Base-by-base conservation (phyloP, 306 rosid species). In the Cucurbita argyrosperma region DNA sequence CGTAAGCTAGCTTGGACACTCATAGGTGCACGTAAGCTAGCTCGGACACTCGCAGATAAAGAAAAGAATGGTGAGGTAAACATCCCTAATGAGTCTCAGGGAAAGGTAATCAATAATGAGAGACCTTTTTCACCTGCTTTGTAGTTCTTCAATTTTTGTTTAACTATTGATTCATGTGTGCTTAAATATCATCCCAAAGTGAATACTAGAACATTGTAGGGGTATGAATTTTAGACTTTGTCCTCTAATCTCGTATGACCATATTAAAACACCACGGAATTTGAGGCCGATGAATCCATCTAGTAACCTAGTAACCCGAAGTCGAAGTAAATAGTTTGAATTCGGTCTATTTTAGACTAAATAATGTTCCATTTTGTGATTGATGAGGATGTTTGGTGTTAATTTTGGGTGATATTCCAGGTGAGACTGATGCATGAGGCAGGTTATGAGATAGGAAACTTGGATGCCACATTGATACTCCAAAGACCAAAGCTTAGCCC, bases 401-500 rank as follows among this genome's bases (percentile, higher is more conserved):
- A 8, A 21, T 14, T 73, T 42, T 43, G 54, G 18, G 6, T 74
- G 23, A 42, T 80, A 40, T 50, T 50, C 53, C 96, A 91, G 96
- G 97, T 95, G 79, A 88, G 85, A 77, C 87, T 91, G 62, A 91
- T 95, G 97, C 87, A 88, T 18, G 89, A 89, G 76, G 99, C 96
- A 26, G 99, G 96, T 69, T 95, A 89, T 72, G 99, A 91, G 39
- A 80, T 91, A 49, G 99, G 97, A 67, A 95, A 95, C 75, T 81
- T 95, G 64, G 99, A 95, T 69, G 91, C 96, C 14, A 95, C 97
- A 54, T 79, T 95, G 85, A 95, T 88, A 82, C 96, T 95, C 75
- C 99, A 91, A 82, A 89, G 91, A 77, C 97, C 97, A 14, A 95
- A 95, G 80, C 80, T 95, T 40, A 95, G 99, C 77, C 97, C 97